phyloP scores from a whole-genome alignment of 306 rosid species.

The Trifolium dubium region DNA sequence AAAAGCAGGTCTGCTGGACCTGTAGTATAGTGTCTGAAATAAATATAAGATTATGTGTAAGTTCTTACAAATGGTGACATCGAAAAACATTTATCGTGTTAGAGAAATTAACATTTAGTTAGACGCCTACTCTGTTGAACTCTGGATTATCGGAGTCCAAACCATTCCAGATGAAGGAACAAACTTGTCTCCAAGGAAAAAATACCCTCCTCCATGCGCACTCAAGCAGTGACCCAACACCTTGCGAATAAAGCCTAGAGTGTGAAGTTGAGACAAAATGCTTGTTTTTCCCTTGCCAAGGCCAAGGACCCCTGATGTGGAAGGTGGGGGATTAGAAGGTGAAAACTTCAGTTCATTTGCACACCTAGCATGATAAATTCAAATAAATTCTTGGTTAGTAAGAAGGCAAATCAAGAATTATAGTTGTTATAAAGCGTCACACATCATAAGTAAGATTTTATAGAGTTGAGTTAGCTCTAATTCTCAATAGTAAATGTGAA shows the following conservation, averaged over 20 bases:
- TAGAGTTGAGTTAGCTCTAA: too few relatives aligned
- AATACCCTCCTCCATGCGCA: constrained; percentile 65
- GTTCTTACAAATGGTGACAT: not conserved
- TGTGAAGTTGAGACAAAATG: constrained; percentile 62
- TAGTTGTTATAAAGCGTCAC: too few relatives aligned
- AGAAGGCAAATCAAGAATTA: too few relatives aligned
- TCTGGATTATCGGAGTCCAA: constrained; percentile 61
- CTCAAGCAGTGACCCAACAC: constrained; percentile 78
- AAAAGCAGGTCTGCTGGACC: constrained; percentile 76
- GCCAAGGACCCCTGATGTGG: constrained; percentile 79
- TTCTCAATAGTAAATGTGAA: too few relatives aligned
- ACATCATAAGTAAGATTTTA: too few relatives aligned
- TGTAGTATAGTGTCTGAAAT: constrained; percentile 63
- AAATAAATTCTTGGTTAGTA: not conserved
- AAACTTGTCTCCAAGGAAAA: constrained; percentile 70
- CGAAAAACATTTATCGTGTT: too few relatives aligned
- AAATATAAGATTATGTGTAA: not conserved
- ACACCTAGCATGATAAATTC: constrained; percentile 56
- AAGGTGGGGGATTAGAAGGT: constrained; percentile 42
- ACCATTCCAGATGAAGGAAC: constrained; percentile 58
- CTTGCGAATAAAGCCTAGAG: constrained; percentile 48
- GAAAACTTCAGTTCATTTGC: constrained; percentile 63
- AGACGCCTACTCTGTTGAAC: constrained; percentile 52
- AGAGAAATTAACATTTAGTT: not conserved
- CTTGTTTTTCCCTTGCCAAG: constrained; percentile 67